phyloP scores from a whole-genome alignment of 495 filamentous ascomycete genomes.

The Jackrogersella multiformis region DNA sequence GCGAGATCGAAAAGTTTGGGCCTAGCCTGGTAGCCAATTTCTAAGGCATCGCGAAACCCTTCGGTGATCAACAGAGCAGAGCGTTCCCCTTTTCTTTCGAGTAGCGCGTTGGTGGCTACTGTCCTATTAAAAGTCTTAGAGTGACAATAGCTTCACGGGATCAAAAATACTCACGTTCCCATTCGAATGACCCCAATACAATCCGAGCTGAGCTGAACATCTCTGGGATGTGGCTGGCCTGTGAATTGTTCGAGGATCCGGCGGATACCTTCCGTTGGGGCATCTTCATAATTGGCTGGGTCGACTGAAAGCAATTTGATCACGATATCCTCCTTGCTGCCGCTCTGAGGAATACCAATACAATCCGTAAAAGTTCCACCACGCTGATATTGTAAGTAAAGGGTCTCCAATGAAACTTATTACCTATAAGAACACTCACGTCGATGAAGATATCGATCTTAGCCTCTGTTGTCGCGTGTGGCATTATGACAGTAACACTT shows the following conservation, averaged over 20 bases:
- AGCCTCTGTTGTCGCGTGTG: conserved; percentile 17
- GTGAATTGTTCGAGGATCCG: conserved; percentile 68
- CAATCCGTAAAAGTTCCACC: conserved; percentile 76
- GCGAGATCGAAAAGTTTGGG: conserved; percentile 85
- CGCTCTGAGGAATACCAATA: conserved; percentile 58
- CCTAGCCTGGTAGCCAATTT: conserved; percentile 84
- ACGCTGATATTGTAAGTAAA: conserved; percentile 42
- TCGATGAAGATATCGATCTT: conserved; percentile 37
- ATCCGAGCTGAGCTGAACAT: conserved; percentile 28
- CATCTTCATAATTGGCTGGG: conserved; percentile 85
- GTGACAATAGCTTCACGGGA: neutral
- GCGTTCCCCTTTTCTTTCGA: conserved; percentile 92
- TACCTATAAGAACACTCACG: conserved; percentile 7
- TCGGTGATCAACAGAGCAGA: conserved; percentile 91
- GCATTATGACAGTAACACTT: conserved; percentile 8
- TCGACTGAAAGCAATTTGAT: conserved; percentile 89
- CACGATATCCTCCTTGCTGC: conserved; percentile 60
- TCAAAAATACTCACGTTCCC: conserved; percentile 21
- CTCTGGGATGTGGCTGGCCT: conserved; percentile 67
- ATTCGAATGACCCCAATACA: conserved; percentile 27
- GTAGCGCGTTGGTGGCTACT: conserved; percentile 85
- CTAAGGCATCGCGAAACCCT: conserved; percentile 67
- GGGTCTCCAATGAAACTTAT: neutral
- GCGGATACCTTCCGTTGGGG: conserved; percentile 88
- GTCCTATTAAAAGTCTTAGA: conserved; percentile 52